phyloP scores from a whole-genome alignment of 805 yeast genomes.

The Kluyveromyces starmeri region DNA sequence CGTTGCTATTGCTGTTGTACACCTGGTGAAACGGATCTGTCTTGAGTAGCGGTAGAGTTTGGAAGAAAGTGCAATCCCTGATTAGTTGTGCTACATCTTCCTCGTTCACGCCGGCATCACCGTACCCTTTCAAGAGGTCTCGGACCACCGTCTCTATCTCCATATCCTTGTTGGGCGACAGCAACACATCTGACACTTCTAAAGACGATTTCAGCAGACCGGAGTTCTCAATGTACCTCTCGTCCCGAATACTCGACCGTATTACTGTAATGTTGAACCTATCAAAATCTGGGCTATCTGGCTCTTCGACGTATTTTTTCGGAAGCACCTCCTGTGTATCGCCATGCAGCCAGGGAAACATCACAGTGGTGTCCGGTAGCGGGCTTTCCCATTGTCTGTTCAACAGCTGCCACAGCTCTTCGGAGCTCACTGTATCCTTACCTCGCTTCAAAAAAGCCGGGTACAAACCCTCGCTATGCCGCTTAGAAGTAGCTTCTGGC shows the following conservation, averaged over 20 bases:
- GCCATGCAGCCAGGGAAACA: conserved; percentile 93
- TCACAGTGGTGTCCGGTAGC: conserved; percentile 53
- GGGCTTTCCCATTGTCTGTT: conserved; percentile 8
- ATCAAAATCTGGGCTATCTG: conserved; percentile 15
- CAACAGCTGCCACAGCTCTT: conserved; percentile 9
- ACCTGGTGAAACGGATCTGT: conserved; percentile 2
- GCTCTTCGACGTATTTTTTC: conserved; percentile 17
- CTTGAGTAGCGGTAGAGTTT: conserved; percentile 1
- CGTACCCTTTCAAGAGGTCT: not conserved
- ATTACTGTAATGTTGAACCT: conserved; percentile 23
- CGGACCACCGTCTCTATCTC: conserved; percentile 2
- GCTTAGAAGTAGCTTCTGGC: conserved; percentile 1
- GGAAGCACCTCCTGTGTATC: conserved; percentile 34
- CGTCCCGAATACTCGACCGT: conserved; percentile 18
- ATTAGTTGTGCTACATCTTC: not conserved
- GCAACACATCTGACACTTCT: conserved; percentile 43
- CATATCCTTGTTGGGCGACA: conserved; percentile 29
- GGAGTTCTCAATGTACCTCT: conserved; percentile 20
- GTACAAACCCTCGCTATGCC: not conserved
- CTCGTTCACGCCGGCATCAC: not conserved
- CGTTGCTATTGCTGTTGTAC: conserved; percentile 1
- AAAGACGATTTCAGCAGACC: conserved; percentile 49
- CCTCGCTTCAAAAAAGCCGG: not conserved
- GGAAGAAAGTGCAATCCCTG: conserved; percentile 1
- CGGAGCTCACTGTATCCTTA: conserved; percentile 3